Base-by-base conservation (phyloP, 345 rosid genomes). In the Citrus inodora region DNA sequence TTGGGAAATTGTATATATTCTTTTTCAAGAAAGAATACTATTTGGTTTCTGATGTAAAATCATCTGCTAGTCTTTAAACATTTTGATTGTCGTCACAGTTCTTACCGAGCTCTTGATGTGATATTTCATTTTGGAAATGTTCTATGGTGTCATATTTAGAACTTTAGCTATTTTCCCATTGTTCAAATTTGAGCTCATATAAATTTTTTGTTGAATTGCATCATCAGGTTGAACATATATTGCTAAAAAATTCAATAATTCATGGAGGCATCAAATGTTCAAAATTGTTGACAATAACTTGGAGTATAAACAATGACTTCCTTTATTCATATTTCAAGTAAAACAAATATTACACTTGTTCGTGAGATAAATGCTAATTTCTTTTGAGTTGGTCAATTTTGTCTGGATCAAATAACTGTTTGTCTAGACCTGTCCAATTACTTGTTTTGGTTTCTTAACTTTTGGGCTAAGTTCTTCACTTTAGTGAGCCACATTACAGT, bases 121-220 rank as follows among this genome's bases (percentile, higher is more conserved):
- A 71, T 70, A 76, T 56, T 69, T 70, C 13, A 63, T 27, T 42
- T 13, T 48, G 32, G 77, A 75, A 58, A 48, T 2, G 37, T 64
- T 30, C 22, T 27, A 8, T 63, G 59, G 48, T 68, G 11, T 40
- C 22, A 8, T 70, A 51, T 27, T 73, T 72, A 32, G 70, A 70
- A 67, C 68, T 37, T 75, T 48, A 32, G 32, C 19, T n/a, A 3
- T 46, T 68, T 22, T 19, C 53, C 56, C 32, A 9, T 59, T 14
- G 71, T 27, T 16, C 61, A 2, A 24, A 28, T 27, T 55, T 61
- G 58, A 37, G 59, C 22, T 67, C 79, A 11, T 37, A 66, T 67
- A 4, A 56, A 67, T 32, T 40, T 7, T 51, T 24, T 25, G 69
- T 64, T 24, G 53, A 21, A 74, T 65, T 40, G 33, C 56, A 24